These are phyloP conservation scores for Geoglossum cookeanum DNA, from an alignment of 2,329 filamentous ascomycete species.

Conservation along the genomic window DNA sequence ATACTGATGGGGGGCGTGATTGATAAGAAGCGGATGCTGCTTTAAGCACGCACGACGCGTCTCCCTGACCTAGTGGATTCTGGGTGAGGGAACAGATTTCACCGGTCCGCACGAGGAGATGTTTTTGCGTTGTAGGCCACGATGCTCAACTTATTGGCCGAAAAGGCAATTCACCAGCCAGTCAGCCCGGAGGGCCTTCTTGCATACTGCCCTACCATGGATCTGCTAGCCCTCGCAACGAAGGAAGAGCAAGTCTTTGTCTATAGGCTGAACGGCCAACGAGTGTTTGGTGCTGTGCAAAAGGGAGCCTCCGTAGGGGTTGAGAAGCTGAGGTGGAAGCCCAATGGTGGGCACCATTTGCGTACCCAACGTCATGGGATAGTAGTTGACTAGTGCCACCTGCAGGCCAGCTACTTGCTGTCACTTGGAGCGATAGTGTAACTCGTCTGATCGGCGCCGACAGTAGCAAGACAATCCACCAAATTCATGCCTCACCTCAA, in stretches of 20 bases:
- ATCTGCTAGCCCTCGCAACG: constrained; percentile 59
- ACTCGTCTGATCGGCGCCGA: constrained; percentile 62
- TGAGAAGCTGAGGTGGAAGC: constrained; percentile 40
- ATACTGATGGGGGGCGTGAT: no score
- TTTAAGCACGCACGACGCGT: neutral
- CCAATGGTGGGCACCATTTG: constrained; percentile 34
- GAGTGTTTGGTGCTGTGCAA: constrained; percentile 33
- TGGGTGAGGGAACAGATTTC: neutral
- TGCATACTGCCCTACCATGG: constrained; percentile 66
- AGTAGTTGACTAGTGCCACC: neutral
- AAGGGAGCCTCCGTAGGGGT: constrained; percentile 20
- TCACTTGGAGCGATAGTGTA: constrained; percentile 66
- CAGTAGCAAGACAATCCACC: constrained; percentile 62
- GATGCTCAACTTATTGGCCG: constrained; percentile 30
- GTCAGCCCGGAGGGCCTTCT: constrained; percentile 37
- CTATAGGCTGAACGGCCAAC: constrained; percentile 59
- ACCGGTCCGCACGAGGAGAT: neutral
- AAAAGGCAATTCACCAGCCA: constrained; percentile 36
- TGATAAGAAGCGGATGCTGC: neutral
- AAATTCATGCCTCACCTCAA: constrained; percentile 28
- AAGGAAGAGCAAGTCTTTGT: constrained; percentile 51
- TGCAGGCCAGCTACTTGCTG: constrained; percentile 54
- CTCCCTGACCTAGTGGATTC: neutral
- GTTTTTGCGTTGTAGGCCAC: neutral
- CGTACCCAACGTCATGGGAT: neutral